Percentiles rank a stretch among this genome's conserved stretches.
Evolutionary conservation across 495 filamentous ascomycete species (phyloP).

Genomic region (Podospora didyma): DNA sequence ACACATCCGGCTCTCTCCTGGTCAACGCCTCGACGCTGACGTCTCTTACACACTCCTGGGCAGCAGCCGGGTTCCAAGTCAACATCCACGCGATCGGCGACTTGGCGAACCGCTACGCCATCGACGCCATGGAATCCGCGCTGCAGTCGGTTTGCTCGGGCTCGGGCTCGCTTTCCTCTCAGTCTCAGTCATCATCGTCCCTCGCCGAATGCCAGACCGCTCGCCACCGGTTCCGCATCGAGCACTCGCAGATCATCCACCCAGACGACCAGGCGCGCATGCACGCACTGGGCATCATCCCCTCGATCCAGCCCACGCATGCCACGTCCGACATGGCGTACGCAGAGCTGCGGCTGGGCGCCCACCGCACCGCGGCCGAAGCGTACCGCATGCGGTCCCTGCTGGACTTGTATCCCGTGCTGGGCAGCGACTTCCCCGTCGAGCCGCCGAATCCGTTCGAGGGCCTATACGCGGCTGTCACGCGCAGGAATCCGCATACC

Average conservation of each 20-base stretch:
- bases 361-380: slow-evolving; percentile 38
- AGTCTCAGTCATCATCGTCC: slow-evolving; percentile 10
- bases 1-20: slow-evolving; percentile 54
- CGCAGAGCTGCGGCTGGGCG: slow-evolving; percentile 51
- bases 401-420: slow-evolving; percentile 39
- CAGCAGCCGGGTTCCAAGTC: slow-evolving; percentile 49
- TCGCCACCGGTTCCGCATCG: slow-evolving; percentile 54
- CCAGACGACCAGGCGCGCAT: slow-evolving; percentile 56
- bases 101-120: slow-evolving; percentile 53
- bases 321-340: slow-evolving; percentile 62
- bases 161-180: no score
- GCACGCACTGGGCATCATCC: slow-evolving; percentile 52
- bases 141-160: slow-evolving; percentile 22
- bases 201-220: slow-evolving; percentile 37
- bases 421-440: slow-evolving; percentile 64
- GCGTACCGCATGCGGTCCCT: slow-evolving; percentile 59
- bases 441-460: slow-evolving; percentile 57
- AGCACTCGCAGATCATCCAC: slow-evolving; percentile 62
- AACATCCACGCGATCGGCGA: slow-evolving; percentile 67
- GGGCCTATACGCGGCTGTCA: slow-evolving; percentile 60
- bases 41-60: slow-evolving; percentile 45
- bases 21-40: slow-evolving; percentile 52
- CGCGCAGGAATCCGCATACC: slow-evolving; percentile 48
- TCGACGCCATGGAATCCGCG: slow-evolving; percentile 49
- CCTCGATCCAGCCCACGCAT: slow-evolving; percentile 65